Conservation (phyloP, 2,329 filamentous ascomycete genomes). For the Exophiala mesophila region DNA sequence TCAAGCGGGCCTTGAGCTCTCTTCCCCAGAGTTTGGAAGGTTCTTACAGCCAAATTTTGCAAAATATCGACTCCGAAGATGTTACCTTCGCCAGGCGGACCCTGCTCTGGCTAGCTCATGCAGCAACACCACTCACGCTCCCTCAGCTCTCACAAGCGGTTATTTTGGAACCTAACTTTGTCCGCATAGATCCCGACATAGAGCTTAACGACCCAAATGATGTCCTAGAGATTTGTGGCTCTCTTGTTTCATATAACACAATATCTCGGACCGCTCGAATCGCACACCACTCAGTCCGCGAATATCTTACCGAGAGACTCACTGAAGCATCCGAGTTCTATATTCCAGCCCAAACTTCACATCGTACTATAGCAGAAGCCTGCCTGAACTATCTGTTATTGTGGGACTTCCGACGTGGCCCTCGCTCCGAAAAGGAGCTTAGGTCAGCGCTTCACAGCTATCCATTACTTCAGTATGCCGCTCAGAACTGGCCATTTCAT, state of each 20-base stretch:
- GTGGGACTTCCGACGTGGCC: conserved; percentile 13
- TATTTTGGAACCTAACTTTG: conserved; percentile 18
- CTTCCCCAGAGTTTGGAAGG: conserved; percentile 19
- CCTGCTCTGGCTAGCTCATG: conserved; percentile 19
- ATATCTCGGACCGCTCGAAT: conserved; percentile 9
- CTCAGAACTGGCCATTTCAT: conserved; percentile 16
- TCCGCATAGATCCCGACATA: conserved; percentile 11
- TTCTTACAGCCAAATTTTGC: conserved; percentile 18
- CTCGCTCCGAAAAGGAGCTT: conserved; percentile 6
- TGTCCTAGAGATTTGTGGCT: conserved; percentile 20
- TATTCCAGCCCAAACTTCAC: conserved; percentile 9
- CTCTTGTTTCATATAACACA: conserved; percentile 12
- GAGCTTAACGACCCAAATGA: conserved; percentile 16
- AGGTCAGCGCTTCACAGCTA: conserved; percentile 2
- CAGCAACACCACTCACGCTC: conserved; percentile 15
- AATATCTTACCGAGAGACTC: conserved; percentile 13
- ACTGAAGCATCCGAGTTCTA: conserved; percentile 6
- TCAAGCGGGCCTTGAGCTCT: conserved; percentile 14
- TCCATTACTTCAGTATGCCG: conserved; percentile 16
- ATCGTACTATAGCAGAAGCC: conserved; percentile 13
- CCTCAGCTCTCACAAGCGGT: conserved; percentile 20
- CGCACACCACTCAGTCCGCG: conserved; percentile 20
- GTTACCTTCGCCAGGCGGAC: conserved; percentile 12
- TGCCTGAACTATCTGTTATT: conserved; percentile 17
- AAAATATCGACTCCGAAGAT: conserved; percentile 14